Evolutionary conservation across 2,329 filamentous ascomycete genomes (phyloP).

Genomic region (Chrysoporthe puriensis): DNA sequence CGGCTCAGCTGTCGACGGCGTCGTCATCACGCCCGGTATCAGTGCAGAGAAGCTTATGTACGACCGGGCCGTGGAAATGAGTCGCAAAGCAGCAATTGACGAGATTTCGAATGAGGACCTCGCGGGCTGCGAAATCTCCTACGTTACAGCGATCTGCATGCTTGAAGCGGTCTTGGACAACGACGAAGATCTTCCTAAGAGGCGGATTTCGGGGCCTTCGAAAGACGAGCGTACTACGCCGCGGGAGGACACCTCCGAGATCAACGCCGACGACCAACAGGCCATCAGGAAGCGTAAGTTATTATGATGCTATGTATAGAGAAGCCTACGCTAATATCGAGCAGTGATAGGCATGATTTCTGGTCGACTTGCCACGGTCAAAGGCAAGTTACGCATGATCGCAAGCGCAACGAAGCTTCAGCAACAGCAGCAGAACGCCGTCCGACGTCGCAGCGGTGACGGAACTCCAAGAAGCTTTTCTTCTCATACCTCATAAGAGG

Average conservation of each 20-base stretch:
- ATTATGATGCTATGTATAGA: background rate
- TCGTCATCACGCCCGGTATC: slow-evolving; percentile 83
- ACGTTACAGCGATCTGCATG: slow-evolving; percentile 91
- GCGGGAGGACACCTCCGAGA: slow-evolving; percentile 51
- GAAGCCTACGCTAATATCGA: slow-evolving; percentile 33
- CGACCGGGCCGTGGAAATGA: slow-evolving; percentile 96
- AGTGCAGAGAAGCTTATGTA: slow-evolving; percentile 98
- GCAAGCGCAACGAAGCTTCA: slow-evolving; percentile 59
- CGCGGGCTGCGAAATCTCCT: slow-evolving; percentile 85
- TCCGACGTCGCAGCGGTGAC: slow-evolving; percentile 58
- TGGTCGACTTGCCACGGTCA: slow-evolving; percentile 57
- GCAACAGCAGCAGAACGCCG: slow-evolving; percentile 46
- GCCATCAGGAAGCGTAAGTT: slow-evolving; percentile 73
- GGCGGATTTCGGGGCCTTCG: slow-evolving; percentile 43
- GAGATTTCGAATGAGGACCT: slow-evolving; percentile 93
- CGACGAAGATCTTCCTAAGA: slow-evolving; percentile 63
- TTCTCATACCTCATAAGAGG: slow-evolving; percentile 46
- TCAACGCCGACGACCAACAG: slow-evolving; percentile 71
- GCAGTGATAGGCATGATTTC: slow-evolving; percentile 67
- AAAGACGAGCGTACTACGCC: slow-evolving; percentile 48
- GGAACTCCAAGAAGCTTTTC: slow-evolving; percentile 59
- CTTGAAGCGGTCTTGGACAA: slow-evolving; percentile 90
- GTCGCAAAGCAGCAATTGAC: slow-evolving; percentile 88
- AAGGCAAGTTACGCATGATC: slow-evolving; percentile 65
- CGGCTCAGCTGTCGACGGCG: slow-evolving; percentile 73